A percentile compares a stretch with the other conserved stretches of the same genome.
Evolutionary conservation across 305 asterid genomes (phyloP).

Genomic region (Striga hermonthica): DNA sequence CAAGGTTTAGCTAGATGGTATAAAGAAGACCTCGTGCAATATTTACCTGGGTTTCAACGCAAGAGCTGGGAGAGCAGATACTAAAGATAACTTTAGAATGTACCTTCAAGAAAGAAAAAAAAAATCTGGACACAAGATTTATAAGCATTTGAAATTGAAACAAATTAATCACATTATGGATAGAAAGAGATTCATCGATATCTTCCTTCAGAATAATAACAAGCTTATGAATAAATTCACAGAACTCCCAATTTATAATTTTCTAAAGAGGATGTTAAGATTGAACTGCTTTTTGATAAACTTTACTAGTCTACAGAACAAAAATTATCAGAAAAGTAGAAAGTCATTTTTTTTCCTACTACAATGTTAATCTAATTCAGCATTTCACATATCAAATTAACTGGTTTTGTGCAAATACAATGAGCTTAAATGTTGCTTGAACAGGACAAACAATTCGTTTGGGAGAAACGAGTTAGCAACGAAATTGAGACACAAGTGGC

Average conservation of each 20-base stretch:
- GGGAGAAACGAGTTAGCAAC: constrained; percentile 8
- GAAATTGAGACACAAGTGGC: background rate
- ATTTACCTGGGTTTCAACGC: constrained; percentile 56
- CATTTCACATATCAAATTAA: no score
- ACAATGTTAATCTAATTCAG: no score
- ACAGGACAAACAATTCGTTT: background rate
- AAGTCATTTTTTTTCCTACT: background rate
- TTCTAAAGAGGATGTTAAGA: background rate
- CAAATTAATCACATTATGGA: background rate
- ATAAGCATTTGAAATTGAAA: background rate
- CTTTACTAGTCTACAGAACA: constrained; percentile 4
- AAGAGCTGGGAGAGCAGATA: constrained; percentile 54
- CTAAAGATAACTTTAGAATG: constrained; percentile 60
- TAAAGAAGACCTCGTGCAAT: background rate
- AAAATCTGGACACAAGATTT: background rate
- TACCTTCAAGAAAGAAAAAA: constrained; percentile 42
- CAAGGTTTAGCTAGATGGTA: constrained; percentile 7
- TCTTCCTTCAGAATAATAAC: background rate
- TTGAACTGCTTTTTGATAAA: background rate
- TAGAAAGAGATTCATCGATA: no score
- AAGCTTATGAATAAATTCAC: constrained; percentile 8
- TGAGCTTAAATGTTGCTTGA: no score
- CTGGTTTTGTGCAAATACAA: background rate
- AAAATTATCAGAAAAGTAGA: background rate
- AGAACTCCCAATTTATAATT: background rate